Conservation (phyloP, 371 early-diverging fungal genomes). For the Rhizomucor miehei region DNA sequence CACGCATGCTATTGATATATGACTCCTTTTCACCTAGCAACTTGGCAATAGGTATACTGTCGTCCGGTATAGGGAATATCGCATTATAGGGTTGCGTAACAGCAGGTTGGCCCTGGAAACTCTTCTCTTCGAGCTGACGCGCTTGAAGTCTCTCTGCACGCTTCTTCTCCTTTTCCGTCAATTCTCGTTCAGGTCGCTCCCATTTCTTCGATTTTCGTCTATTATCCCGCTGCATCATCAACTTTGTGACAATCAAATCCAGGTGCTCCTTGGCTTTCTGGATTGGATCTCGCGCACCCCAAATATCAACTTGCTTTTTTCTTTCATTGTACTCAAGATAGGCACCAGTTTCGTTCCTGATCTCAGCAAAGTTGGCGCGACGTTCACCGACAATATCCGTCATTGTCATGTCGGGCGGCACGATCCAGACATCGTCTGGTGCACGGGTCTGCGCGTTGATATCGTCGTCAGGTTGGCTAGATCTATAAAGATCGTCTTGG, state of each 20-base stretch:
- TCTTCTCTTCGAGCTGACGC: constrained; percentile 20
- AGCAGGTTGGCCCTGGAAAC: constrained; percentile 27
- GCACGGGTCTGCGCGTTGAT: constrained; percentile 18
- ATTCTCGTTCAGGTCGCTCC: constrained; percentile 38
- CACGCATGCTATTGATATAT: constrained; percentile 32
- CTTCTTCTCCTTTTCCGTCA: constrained; percentile 30
- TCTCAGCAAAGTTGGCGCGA: constrained; percentile 17
- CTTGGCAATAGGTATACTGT: constrained; percentile 13
- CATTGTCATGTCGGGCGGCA: constrained; percentile 25
- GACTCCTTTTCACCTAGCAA: constrained; percentile 30
- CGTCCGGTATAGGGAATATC: constrained; percentile 25
- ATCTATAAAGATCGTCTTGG: not conserved
- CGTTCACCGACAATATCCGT: constrained; percentile 22
- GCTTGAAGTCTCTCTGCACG: constrained; percentile 26
- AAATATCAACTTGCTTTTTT: constrained; percentile 41
- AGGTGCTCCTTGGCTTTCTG: constrained; percentile 25
- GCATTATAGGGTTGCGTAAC: constrained; percentile 22
- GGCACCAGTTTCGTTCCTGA: constrained; percentile 21
- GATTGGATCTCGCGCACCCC: constrained; percentile 31
- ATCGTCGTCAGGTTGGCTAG: not conserved
- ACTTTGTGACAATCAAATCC: constrained; percentile 11
- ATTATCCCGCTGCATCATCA: constrained; percentile 1
- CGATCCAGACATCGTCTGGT: constrained; percentile 41
- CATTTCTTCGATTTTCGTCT: constrained; percentile 36
- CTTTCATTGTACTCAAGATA: constrained; percentile 32